These are phyloP conservation scores for Seiridium cupressi DNA, from an alignment of 2,329 filamentous ascomycete genomes.

Conservation along the genomic window DNA sequence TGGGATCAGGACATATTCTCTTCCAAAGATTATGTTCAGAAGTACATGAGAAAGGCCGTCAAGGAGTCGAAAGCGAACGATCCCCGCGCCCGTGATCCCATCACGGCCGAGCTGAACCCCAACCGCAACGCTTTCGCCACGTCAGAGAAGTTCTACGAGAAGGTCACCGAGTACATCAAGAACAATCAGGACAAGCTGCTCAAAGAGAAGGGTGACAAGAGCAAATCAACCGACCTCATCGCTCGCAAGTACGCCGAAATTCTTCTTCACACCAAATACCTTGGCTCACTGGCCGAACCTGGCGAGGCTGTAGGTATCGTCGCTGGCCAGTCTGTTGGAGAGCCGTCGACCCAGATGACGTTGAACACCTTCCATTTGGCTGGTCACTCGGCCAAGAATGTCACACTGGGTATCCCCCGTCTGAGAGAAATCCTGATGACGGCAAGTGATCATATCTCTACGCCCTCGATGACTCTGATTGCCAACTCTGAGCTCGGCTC, in stretches of 20 bases:
- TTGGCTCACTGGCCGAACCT: conserved; percentile 87
- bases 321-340: conserved; percentile 92
- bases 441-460: conserved; percentile 83
- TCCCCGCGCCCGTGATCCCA: conserved; percentile 68
- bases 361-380: conserved; percentile 99
- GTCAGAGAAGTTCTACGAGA: conserved; percentile 79
- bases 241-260: conserved; percentile 73
- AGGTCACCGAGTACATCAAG: conserved; percentile 75
- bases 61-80: conserved; percentile 65
- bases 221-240: conserved; percentile 22
- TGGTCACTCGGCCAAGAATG: conserved; percentile 97
- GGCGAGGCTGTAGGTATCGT: conserved; percentile 97
- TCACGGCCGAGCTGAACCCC: conserved; percentile 70
- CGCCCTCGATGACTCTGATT: conserved; percentile 83
- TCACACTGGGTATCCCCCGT: conserved; percentile 96
- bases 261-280: conserved; percentile 87
- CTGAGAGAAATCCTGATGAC: conserved; percentile 98
- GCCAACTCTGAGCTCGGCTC: conserved; percentile 70
- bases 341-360: conserved; percentile 98
- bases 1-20: conserved; percentile 40
- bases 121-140: conserved; percentile 79
- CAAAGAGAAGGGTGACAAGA: conserved; percentile 44
- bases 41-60: conserved; percentile 78
- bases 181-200: conserved; percentile 66
- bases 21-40: conserved; percentile 61